Evolutionary conservation across 495 filamentous ascomycete species (phyloP), one percentile per base, ranked within the genome.

Genomic region (Aeminium ludgeri): DNA sequence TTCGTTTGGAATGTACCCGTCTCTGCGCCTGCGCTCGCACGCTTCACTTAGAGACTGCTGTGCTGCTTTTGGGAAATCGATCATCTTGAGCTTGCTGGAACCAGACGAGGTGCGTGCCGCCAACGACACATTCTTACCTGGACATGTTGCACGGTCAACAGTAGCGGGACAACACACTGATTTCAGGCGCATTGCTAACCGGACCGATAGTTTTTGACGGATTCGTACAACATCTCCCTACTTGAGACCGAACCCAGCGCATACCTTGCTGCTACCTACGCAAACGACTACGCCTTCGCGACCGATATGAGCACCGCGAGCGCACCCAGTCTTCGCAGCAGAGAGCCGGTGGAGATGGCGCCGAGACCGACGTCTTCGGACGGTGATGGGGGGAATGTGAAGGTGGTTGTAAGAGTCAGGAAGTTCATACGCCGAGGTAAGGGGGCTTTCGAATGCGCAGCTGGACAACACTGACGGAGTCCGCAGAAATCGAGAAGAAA

Each of bases 391-490:
- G 86, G 83, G 11, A 95, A 96, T 66, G 87, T 97, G 38, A 75
- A 80, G 56, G 89, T 97, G 15, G 89, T 95, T 11, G 89, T 97
- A 51, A 67, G 89, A 48, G 86, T 94, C 40, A 69, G 89, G 48
- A 86, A 76, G 16, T 96, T 94, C 60, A 61, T 97, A 30, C 79
- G 75, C 12, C 63, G 89, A 78, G 87, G 87, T 93, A 68, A 32
- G 54, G 13, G 1, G 30, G 15, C 46, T 31, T 23, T 17, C 29
- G 17, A 25, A 2, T 20, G 27, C 19, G 39, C 32, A 35, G 23
- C 20, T 29, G 17, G 20, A 36, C 49, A 19, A 41, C 19, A n/a
- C 34, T 35, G 36, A 40, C 13, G 4, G 10, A 30, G 20, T n/a
- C 41, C 4, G 27, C 43, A 97, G 89, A 97, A 57, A 70, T 76